Evolutionary conservation across 2,329 filamentous ascomycete species (phyloP).

Genomic region (Botrytis squamosa): DNA sequence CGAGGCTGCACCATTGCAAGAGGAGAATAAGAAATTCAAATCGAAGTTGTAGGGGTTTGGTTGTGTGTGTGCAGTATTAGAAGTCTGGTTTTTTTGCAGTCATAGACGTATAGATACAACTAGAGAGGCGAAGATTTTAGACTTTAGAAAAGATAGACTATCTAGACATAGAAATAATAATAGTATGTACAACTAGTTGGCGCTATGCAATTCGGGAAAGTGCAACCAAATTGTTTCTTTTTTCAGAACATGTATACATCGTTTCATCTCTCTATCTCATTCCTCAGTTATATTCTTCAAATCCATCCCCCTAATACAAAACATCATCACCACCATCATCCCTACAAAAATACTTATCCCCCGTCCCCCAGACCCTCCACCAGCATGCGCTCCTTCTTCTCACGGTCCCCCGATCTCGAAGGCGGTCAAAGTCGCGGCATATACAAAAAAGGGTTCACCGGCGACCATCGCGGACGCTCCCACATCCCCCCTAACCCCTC

Average conservation of each 20-base stretch:
- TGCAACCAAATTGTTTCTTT: not conserved
- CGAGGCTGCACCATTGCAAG: conserved; percentile 44
- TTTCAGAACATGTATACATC: too few relatives aligned
- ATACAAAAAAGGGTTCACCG: conserved; percentile 7
- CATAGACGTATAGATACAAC: not conserved
- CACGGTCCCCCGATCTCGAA: conserved; percentile 11
- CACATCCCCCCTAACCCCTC: not conserved
- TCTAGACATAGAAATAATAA: conserved; percentile 22
- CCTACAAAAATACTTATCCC: not conserved
- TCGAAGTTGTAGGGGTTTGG: conserved; percentile 31
- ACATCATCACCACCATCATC: not conserved
- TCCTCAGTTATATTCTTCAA: not conserved
- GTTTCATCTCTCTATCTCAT: not conserved
- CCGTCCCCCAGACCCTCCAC: not conserved
- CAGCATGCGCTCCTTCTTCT: conserved; percentile 7
- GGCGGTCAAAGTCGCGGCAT: not conserved
- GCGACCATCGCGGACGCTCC: conserved; percentile 10
- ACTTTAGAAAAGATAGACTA: not conserved
- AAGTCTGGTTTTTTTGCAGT: not conserved
- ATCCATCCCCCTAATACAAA: not conserved
- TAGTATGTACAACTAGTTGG: conserved; percentile 8
- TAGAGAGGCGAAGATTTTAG: conserved; percentile 16
- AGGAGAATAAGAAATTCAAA: conserved; percentile 35
- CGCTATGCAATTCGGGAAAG: not conserved
- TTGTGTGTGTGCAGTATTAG: conserved; percentile 12